Conservation (phyloP, 441 rosid genomes). For the Dalechampia spathulata region DNA sequence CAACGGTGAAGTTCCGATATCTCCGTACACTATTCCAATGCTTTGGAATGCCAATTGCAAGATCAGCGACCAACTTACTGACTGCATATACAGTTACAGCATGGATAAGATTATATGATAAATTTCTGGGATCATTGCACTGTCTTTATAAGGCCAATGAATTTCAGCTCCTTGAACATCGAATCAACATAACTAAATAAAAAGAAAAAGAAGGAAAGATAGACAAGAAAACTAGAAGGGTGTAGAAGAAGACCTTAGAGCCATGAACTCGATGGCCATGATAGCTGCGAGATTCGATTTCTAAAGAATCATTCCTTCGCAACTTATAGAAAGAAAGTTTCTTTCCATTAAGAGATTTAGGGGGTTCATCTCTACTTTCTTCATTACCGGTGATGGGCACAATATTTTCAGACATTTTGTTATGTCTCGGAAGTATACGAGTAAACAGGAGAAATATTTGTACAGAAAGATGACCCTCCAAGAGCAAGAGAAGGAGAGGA, state of each 20-base stretch:
- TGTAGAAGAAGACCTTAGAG: conserved; percentile 20
- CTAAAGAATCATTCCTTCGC: conserved; percentile 33
- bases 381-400: background rate
- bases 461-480: background rate
- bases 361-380: background rate
- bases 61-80: conserved; percentile 27
- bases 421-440: background rate
- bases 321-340: conserved; percentile 21
- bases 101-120: too few relatives aligned
- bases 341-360: conserved; percentile 7
- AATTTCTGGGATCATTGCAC: too few relatives aligned
- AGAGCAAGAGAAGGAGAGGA: too few relatives aligned
- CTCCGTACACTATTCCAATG: conserved; percentile 49
- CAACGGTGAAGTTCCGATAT: conserved; percentile 48
- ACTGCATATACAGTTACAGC: background rate
- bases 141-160: too few relatives aligned
- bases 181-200: too few relatives aligned
- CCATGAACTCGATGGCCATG: conserved; percentile 6
- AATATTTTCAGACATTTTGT: conserved; percentile 12
- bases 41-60: conserved; percentile 48
- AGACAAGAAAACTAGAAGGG: too few relatives aligned
- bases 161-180: too few relatives aligned
- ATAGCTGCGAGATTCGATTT: conserved; percentile 29
- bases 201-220: too few relatives aligned
- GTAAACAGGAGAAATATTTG: background rate